phyloP scores from a whole-genome alignment of 495 filamentous ascomycete species.

The Thermochaetoides thermophila region DNA sequence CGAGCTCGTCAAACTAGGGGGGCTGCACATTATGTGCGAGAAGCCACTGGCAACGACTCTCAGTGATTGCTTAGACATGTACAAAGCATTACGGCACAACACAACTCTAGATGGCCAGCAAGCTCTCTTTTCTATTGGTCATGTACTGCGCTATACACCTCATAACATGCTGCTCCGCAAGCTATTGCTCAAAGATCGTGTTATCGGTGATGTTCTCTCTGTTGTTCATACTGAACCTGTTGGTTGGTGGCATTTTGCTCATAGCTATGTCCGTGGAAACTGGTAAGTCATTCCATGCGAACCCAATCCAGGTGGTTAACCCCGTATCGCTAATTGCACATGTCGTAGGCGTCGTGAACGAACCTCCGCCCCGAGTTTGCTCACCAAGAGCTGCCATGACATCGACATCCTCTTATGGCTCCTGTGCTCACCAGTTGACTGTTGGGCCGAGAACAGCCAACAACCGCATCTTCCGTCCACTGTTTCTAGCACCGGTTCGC shows the following conservation, averaged over 20 bases:
- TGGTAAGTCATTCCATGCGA: slow-evolving; percentile 30
- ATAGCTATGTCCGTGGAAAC: slow-evolving; percentile 88
- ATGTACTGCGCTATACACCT: slow-evolving; percentile 71
- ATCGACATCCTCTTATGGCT: slow-evolving; percentile 88
- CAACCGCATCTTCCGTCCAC: slow-evolving; percentile 58
- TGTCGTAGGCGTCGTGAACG: slow-evolving; percentile 59
- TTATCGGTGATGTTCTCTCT: slow-evolving; percentile 74
- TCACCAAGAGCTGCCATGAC: slow-evolving; percentile 92
- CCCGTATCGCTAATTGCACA: no score
- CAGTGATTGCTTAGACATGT: slow-evolving; percentile 59
- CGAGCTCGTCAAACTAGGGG: slow-evolving; percentile 47
- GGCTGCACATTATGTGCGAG: slow-evolving; percentile 80
- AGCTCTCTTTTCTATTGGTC: slow-evolving; percentile 68
- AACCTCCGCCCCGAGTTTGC: slow-evolving; percentile 54
- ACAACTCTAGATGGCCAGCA: slow-evolving; percentile 15
- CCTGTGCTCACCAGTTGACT: slow-evolving; percentile 47
- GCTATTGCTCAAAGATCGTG: slow-evolving; percentile 53
- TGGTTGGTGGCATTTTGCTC: slow-evolving; percentile 91
- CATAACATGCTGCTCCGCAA: slow-evolving; percentile 77
- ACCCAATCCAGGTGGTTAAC: no score
- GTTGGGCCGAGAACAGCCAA: slow-evolving; percentile 12
- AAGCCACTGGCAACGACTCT: slow-evolving; percentile 79
- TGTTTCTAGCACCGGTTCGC: slow-evolving; percentile 55
- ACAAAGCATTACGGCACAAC: slow-evolving; percentile 31
- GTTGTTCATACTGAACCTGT: slow-evolving; percentile 89